A percentile compares a stretch with the other conserved stretches of the same genome.
Evolutionary conservation across 148 eudicot genomes (phyloP).

Genomic region (Agrostemma githago): DNA sequence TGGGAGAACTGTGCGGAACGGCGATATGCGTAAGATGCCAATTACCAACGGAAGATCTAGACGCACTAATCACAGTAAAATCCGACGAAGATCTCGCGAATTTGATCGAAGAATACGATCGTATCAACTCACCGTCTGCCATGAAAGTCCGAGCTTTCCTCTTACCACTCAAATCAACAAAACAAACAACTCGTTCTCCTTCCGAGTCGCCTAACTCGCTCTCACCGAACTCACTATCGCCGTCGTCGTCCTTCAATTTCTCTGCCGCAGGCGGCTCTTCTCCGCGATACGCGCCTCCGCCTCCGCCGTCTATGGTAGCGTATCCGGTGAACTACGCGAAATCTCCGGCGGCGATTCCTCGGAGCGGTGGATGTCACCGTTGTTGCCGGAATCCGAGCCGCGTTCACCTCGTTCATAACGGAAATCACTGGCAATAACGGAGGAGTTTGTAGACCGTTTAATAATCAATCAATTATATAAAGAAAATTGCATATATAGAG

Average conservation of each 20-base stretch:
- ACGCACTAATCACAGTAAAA: constrained; percentile 58
- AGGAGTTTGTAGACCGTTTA: background rate
- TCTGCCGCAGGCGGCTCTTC: constrained; percentile 18
- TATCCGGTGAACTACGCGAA: constrained; percentile 28
- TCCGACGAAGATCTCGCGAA: constrained; percentile 71
- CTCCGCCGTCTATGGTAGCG: constrained; percentile 10
- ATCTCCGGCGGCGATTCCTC: constrained; percentile 16
- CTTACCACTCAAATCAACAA: constrained; percentile 26
- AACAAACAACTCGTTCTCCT: constrained; percentile 25
- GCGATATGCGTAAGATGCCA: constrained; percentile 55
- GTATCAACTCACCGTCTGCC: constrained; percentile 15
- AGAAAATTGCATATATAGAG: constrained; percentile 12
- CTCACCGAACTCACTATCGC: constrained; percentile 34
- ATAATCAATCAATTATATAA: background rate
- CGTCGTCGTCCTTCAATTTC: constrained; percentile 26
- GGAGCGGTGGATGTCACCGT: constrained; percentile 25
- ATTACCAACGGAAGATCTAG: constrained; percentile 76
- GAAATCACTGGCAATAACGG: constrained; percentile 57
- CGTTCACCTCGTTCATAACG: constrained; percentile 40
- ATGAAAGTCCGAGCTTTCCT: constrained; percentile 69
- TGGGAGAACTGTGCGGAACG: constrained; percentile 52
- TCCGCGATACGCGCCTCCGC: constrained; percentile 14
- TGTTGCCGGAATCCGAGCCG: constrained; percentile 31
- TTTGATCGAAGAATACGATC: constrained; percentile 72
- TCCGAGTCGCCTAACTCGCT: constrained; percentile 25